Evolutionary conservation across 257 asterid species (phyloP).

Genomic region (Salvia splendens): DNA sequence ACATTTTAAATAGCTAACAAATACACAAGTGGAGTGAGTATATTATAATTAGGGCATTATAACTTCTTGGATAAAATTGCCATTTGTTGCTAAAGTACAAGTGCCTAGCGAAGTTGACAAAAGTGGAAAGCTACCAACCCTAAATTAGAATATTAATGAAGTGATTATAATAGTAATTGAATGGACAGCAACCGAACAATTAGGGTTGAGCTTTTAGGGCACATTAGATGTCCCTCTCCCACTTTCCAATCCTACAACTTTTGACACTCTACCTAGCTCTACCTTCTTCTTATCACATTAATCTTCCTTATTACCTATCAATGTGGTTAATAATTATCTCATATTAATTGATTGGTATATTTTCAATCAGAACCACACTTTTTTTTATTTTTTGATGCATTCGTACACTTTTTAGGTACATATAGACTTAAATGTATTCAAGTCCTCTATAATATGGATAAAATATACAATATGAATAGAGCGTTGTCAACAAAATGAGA

Average conservation of each 20-base stretch:
- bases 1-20: too few relatives aligned
- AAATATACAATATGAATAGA: not conserved
- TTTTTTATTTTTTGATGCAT: too few relatives aligned
- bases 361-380: too few relatives aligned
- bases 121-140: slow-evolving; percentile 39
- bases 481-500: not conserved
- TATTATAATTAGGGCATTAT: too few relatives aligned
- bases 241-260: slow-evolving; percentile 25
- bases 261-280: slow-evolving; percentile 23
- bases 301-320: too few relatives aligned
- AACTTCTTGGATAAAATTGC: slow-evolving; percentile 22
- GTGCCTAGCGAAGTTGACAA: slow-evolving; percentile 35
- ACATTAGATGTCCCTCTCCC: slow-evolving; percentile 27
- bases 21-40: too few relatives aligned
- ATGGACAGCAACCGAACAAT: slow-evolving; percentile 40
- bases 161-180: not conserved
- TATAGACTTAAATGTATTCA: too few relatives aligned
- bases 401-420: too few relatives aligned
- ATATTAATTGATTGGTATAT: not conserved
- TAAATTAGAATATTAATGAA: not conserved
- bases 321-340: too few relatives aligned
- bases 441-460: too few relatives aligned
- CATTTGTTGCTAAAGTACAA: slow-evolving; percentile 36
- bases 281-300: not conserved
- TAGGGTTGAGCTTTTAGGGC: slow-evolving; percentile 38